These are phyloP conservation scores for Acer yangbiense DNA, from an alignment of 345 rosid genomes.

Conservation along the genomic window DNA sequence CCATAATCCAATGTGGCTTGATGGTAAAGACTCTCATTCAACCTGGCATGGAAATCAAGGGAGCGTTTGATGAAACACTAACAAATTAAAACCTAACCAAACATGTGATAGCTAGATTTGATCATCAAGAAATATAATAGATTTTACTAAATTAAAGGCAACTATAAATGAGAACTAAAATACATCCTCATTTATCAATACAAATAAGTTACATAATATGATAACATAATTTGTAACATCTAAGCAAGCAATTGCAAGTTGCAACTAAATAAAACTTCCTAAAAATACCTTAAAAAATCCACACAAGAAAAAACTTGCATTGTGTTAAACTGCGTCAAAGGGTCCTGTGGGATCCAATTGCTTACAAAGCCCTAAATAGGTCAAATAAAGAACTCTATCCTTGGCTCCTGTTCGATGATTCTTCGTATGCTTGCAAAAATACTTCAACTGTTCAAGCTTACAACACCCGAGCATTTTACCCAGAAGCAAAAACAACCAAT, in stretches of 20 bases:
- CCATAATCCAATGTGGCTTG: too few species aligned
- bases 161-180: too few species aligned
- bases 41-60: too few species aligned
- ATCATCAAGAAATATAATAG: too few species aligned
- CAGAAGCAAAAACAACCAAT: conserved; percentile 45
- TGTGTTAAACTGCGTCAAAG: conserved; percentile 16
- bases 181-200: too few species aligned
- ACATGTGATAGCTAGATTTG: too few species aligned
- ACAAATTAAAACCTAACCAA: too few species aligned
- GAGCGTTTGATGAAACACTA: too few species aligned
- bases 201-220: too few species aligned
- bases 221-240: too few species aligned
- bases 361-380: conserved; percentile 38
- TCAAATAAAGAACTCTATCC: conserved; percentile 42
- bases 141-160: too few species aligned
- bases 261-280: not conserved
- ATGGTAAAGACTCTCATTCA: too few species aligned
- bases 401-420: conserved; percentile 50
- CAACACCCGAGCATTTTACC: conserved; percentile 45
- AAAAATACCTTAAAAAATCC: not conserved
- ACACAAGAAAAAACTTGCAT: not conserved
- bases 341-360: conserved; percentile 37
- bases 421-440: conserved; percentile 44
- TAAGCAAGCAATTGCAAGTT: not conserved
- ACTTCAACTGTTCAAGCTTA: conserved; percentile 35